phyloP scores from a whole-genome alignment of 441 rosid species.

The Erysimum pusillum region DNA sequence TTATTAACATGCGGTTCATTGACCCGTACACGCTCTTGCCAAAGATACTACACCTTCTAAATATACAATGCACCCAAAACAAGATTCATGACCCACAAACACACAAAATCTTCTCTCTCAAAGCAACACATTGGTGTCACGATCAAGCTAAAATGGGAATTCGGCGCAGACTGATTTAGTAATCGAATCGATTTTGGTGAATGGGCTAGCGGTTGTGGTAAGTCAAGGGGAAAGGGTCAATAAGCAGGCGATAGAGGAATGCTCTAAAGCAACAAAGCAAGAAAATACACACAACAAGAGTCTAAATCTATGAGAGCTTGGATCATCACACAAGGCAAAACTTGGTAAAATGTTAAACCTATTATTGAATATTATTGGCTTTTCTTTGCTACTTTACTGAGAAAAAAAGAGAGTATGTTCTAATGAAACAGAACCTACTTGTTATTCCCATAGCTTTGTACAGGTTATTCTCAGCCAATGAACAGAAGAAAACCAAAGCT shows the following conservation, averaged over 20 bases:
- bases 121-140: too few relatives aligned
- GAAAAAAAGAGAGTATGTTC: not conserved
- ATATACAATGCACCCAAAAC: slow-evolving; percentile 22
- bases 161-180: not conserved
- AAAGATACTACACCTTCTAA: not conserved
- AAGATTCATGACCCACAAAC: not conserved
- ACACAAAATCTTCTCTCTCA: not conserved
- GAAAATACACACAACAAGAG: not conserved
- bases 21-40: not conserved
- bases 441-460: slow-evolving; percentile 18
- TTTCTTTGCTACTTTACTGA: not conserved
- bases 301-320: slow-evolving; percentile 9
- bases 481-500: not conserved
- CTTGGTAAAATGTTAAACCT: too few relatives aligned
- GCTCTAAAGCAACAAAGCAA: not conserved
- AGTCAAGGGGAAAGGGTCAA: too few relatives aligned
- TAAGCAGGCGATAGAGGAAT: not conserved
- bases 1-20: not conserved
- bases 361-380: not conserved
- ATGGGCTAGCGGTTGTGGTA: too few relatives aligned
- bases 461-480: slow-evolving; percentile 36
- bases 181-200: not conserved
- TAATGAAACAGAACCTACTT: slow-evolving; percentile 21
- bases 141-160: not conserved
- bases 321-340: slow-evolving; percentile 6